Conservation (phyloP, 75 land plant species). For the Larix kaempferi region DNA sequence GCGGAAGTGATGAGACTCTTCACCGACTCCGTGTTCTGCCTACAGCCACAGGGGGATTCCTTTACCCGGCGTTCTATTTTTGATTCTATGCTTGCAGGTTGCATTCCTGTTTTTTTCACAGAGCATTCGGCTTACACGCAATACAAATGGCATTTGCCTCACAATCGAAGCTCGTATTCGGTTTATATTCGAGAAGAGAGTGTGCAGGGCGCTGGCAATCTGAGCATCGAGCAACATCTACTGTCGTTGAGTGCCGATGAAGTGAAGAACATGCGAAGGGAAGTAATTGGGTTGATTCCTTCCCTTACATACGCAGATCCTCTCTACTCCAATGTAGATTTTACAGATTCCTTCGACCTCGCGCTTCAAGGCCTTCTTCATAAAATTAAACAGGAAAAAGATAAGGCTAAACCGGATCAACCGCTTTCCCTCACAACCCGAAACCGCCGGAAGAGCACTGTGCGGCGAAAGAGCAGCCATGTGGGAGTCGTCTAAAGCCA, state of each 20-base stretch:
- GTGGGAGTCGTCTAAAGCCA: no score
- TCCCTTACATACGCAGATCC: conserved; percentile 56
- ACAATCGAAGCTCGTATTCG: conserved; percentile 31
- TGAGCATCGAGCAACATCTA: conserved; percentile 37
- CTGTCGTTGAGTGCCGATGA: conserved; percentile 18
- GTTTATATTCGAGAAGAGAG: conserved; percentile 20
- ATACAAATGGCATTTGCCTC: conserved; percentile 65
- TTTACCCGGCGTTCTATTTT: conserved; percentile 71
- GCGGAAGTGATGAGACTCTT: conserved; percentile 36
- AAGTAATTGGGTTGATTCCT: conserved; percentile 51
- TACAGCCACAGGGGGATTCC: conserved; percentile 76
- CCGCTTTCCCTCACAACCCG: no score
- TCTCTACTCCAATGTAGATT: conserved; percentile 14
- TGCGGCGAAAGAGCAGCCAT: no score
- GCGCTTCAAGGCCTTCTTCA: conserved; percentile 21
- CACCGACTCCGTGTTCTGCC: conserved; percentile 47
- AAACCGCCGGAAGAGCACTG: no score
- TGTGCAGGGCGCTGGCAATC: background rate
- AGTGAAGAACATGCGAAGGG: conserved; percentile 39
- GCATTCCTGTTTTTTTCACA: conserved; percentile 80
- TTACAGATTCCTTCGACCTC: conserved; percentile 55
- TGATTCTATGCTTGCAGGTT: conserved; percentile 69
- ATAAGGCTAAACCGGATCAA: no score
- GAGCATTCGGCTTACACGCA: conserved; percentile 63
- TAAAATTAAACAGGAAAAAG: background rate